Conservation (phyloP, 148 eudicot genomes). For the Vaccinium corymbosum region DNA sequence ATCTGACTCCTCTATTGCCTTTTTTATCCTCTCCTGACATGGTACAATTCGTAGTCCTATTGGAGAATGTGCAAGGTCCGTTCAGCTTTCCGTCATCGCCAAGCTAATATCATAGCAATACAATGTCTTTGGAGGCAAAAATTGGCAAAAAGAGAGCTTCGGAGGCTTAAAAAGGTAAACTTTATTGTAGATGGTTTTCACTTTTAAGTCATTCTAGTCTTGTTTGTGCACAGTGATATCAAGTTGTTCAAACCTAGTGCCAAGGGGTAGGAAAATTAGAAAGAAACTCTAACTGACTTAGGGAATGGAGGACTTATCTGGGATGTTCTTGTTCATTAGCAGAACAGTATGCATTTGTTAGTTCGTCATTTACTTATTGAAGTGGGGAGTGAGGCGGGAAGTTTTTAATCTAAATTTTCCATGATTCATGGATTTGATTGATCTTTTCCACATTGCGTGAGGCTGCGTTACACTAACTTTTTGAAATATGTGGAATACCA, state of each 20-base stretch:
- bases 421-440: neutral
- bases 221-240: neutral
- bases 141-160: conserved; percentile 67
- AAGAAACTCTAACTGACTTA: neutral
- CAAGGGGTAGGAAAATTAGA: neutral
- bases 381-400: neutral
- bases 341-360: neutral
- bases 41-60: conserved; percentile 45
- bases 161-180: conserved; percentile 70
- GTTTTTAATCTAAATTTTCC: neutral
- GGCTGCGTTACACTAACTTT: neutral
- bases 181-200: conserved; percentile 9
- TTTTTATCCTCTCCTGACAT: conserved; percentile 2
- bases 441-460: neutral
- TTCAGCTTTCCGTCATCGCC: conserved; percentile 54
- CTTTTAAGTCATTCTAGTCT: neutral
- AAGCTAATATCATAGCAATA: conserved; percentile 62
- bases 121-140: conserved; percentile 90
- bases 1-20: neutral
- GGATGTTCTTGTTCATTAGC: neutral
- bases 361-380: neutral
- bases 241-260: neutral
- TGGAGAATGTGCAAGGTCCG: conserved; percentile 81
- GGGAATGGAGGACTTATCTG: neutral
- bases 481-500: neutral